These are phyloP conservation scores for Eimeria praecox DNA, from an alignment of 169 alveolate species.

Conservation along the genomic window DNA sequence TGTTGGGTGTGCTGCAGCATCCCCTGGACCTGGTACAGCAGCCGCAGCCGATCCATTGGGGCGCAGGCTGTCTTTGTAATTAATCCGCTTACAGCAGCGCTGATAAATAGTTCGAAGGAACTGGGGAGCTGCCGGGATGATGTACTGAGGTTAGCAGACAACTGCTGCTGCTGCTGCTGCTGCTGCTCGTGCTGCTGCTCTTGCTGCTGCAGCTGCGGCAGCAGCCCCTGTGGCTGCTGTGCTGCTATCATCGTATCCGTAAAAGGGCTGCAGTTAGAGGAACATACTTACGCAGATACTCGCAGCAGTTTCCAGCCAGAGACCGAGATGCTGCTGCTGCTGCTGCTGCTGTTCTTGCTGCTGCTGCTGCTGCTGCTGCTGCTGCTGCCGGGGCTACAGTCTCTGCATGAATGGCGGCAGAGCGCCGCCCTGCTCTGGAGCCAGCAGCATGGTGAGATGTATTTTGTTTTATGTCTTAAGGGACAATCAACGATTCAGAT, in stretches of 20 bases:
- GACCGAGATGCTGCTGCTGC: background rate
- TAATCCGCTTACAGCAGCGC: slow-evolving; percentile 87
- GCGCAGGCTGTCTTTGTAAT: slow-evolving; percentile 93
- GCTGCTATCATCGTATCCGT: background rate
- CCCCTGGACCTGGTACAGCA: slow-evolving; percentile 92
- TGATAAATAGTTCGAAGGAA: slow-evolving; percentile 50
- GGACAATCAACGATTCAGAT: background rate
- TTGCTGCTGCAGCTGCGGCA: background rate
- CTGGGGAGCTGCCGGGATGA: background rate
- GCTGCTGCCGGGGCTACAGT: background rate
- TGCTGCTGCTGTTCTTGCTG: background rate
- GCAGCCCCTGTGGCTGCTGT: background rate
- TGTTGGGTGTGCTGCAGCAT: slow-evolving; percentile 88
- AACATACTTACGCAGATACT: background rate
- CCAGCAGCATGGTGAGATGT: background rate
- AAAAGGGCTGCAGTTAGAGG: background rate
- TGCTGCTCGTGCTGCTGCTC: slow-evolving; percentile 11
- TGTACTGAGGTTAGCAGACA: background rate
- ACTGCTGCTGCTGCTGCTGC: slow-evolving; percentile 17
- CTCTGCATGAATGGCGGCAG: background rate
- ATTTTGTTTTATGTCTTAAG: background rate
- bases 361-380: background rate
- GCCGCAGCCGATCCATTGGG: slow-evolving; percentile 92
- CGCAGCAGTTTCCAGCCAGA: background rate
- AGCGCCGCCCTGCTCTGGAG: background rate